Evolutionary conservation across 139 green algal genomes (phyloP).

Genomic region (Closterium sp.): DNA sequence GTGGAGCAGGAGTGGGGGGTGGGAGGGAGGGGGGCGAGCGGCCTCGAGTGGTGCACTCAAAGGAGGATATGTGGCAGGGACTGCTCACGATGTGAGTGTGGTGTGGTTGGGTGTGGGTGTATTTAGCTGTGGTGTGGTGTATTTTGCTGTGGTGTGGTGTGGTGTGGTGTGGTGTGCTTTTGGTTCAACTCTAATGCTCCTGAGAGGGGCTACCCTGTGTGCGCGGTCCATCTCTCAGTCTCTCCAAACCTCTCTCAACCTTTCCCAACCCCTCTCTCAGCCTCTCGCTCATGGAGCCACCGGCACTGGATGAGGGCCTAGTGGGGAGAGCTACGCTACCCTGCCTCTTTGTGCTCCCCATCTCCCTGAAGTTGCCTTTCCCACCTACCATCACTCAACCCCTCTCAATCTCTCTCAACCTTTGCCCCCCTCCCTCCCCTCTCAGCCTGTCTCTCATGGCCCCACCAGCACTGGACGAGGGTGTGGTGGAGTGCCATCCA

Average conservation of each 20-base stretch:
- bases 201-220: too few species aligned
- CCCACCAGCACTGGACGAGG: conserved; percentile 19
- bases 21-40: not conserved
- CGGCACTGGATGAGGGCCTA: conserved; percentile 30
- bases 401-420: not conserved
- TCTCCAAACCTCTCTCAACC: not conserved
- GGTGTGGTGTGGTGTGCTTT: too few species aligned
- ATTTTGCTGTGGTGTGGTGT: too few species aligned
- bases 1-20: not conserved
- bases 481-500: not conserved
- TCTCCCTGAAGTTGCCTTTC: not conserved
- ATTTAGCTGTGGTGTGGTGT: not conserved
- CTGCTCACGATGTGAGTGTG: conserved; percentile 29
- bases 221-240: too few species aligned
- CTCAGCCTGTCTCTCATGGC: not conserved
- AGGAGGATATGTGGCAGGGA: conserved; percentile 33
- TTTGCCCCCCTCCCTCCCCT: too few species aligned
- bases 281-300: conserved; percentile 5
- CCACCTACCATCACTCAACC: too few species aligned
- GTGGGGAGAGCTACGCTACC: not conserved
- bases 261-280: not conserved
- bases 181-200: too few species aligned
- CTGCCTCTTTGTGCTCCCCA: not conserved
- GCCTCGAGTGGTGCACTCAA: conserved; percentile 8
- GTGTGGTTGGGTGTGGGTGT: not conserved